phyloP scores from a whole-genome alignment of 2,329 filamentous ascomycete genomes.

The Ustulina deusta region DNA sequence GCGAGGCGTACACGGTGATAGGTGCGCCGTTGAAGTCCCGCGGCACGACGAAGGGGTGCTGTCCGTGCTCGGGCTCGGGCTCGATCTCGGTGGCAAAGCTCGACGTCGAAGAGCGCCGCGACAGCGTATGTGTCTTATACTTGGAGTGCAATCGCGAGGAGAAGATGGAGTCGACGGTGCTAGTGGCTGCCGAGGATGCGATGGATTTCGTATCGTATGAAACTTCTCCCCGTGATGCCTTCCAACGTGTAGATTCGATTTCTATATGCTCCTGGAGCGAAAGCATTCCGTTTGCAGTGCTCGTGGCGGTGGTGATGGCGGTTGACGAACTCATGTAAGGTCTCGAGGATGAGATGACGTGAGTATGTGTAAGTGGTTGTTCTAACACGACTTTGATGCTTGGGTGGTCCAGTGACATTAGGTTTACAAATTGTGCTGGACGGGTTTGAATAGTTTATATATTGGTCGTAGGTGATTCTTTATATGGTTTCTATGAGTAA shows the following conservation, averaged over 20 bases:
- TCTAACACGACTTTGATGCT: neutral
- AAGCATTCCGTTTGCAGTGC: conserved; percentile 40
- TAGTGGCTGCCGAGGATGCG: conserved; percentile 32
- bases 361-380: conserved; percentile 15
- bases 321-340: conserved; percentile 1
- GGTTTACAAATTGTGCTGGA: conserved; percentile 4
- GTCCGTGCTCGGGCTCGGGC: conserved; percentile 31
- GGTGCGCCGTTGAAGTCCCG: conserved; percentile 44
- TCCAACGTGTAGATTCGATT: conserved; percentile 46
- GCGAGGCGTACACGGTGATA: conserved; percentile 50
- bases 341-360: conserved; percentile 30
- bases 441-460: neutral
- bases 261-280: conserved; percentile 45
- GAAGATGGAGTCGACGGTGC: conserved; percentile 35
- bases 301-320: conserved; percentile 30
- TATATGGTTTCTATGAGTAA: conserved; percentile 29
- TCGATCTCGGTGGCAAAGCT: conserved; percentile 45
- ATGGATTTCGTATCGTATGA: conserved; percentile 35
- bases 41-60: conserved; percentile 40
- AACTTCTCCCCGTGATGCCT: conserved; percentile 29
- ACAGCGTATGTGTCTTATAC: conserved; percentile 38
- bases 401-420: neutral
- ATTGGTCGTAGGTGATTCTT: conserved; percentile 22
- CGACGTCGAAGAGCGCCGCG: conserved; percentile 47
- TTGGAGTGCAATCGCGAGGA: conserved; percentile 43